These are phyloP conservation scores for Amesomyces nigricolor DNA, from an alignment of 2,329 filamentous ascomycete genomes.

Conservation along the genomic window DNA sequence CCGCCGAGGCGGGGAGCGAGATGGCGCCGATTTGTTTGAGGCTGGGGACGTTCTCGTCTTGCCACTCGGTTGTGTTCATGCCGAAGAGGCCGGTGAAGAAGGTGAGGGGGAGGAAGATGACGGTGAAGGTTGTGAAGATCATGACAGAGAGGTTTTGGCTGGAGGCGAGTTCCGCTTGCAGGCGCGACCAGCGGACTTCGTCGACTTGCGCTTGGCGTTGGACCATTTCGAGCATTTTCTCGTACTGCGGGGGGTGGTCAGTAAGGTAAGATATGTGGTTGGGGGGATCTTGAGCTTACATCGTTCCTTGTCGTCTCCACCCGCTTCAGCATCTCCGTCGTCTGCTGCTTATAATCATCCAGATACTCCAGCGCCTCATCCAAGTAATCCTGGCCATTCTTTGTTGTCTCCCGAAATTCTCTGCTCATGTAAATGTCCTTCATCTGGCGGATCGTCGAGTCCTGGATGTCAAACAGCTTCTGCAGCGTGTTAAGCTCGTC, in stretches of 20 bases:
- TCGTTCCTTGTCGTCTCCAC: conserved; percentile 54
- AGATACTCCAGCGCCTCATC: conserved; percentile 47
- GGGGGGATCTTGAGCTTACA: conserved; percentile 30
- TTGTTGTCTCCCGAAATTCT: conserved; percentile 37
- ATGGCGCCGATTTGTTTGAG: conserved; percentile 44
- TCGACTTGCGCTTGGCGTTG: conserved; percentile 62
- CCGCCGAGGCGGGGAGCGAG: conserved; percentile 43
- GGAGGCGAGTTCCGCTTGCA: conserved; percentile 58
- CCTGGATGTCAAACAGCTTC: conserved; percentile 54
- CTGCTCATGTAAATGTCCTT: conserved; percentile 38
- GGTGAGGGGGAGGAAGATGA: conserved; percentile 58
- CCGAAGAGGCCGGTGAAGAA: conserved; percentile 63
- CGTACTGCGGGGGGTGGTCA: conserved; percentile 39
- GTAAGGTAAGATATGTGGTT: not conserved
- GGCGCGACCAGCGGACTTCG: conserved; percentile 56
- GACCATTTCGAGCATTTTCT: conserved; percentile 61
- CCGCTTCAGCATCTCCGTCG: conserved; percentile 53
- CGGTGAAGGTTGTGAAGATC: conserved; percentile 60
- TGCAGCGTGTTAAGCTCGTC: conserved; percentile 55
- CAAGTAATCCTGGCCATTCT: conserved; percentile 47
- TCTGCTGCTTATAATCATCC: conserved; percentile 49
- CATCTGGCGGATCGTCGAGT: conserved; percentile 45
- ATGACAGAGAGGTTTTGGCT: conserved; percentile 58
- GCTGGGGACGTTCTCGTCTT: conserved; percentile 39
- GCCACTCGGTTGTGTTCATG: conserved; percentile 60